phyloP scores from a whole-genome alignment of 2,329 filamentous ascomycete species.

The Pezicula carpinea region DNA sequence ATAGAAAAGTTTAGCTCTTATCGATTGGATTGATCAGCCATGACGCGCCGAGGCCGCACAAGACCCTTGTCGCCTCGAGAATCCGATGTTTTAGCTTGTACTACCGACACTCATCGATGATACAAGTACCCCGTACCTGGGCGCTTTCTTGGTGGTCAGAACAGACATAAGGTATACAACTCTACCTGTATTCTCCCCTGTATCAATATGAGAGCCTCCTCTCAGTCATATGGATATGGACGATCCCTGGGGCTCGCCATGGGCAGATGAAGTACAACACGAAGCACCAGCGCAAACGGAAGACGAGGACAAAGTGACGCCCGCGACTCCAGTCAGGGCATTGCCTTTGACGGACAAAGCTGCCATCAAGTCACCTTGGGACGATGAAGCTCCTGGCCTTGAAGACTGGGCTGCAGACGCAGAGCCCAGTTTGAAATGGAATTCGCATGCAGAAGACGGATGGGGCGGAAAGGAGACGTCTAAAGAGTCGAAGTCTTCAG shows the following conservation, averaged over 20 bases:
- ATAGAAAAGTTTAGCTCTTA: background rate
- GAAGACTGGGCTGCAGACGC: constrained; percentile 22
- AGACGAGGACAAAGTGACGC: constrained; percentile 6
- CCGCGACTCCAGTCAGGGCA: constrained; percentile 13
- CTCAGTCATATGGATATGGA: constrained; percentile 27
- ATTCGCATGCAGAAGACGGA: constrained; percentile 9
- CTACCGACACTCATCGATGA: background rate
- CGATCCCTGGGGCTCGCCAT: constrained; percentile 34
- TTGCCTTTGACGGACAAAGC: constrained; percentile 15
- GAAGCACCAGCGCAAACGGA: constrained; percentile 10
- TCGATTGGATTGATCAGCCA: no score
- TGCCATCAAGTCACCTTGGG: constrained; percentile 19
- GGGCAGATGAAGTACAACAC: constrained; percentile 29
- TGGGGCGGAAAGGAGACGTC: constrained; percentile 8
- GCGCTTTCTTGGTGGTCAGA: background rate
- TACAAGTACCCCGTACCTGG: background rate
- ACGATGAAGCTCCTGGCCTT: constrained; percentile 21
- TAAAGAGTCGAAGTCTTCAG: constrained; percentile 1
- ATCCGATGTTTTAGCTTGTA: background rate
- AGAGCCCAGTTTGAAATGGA: constrained; percentile 9
- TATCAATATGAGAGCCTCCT: constrained; percentile 26
- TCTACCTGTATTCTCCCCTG: constrained; percentile 2
- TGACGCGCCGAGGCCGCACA: background rate
- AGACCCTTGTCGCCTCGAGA: no score
- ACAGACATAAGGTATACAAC: background rate